Evolutionary conservation across 192 early-diverging fungal genomes (phyloP), one percentile per base, ranked within the genome.

Genomic region (Coemansia sp.): DNA sequence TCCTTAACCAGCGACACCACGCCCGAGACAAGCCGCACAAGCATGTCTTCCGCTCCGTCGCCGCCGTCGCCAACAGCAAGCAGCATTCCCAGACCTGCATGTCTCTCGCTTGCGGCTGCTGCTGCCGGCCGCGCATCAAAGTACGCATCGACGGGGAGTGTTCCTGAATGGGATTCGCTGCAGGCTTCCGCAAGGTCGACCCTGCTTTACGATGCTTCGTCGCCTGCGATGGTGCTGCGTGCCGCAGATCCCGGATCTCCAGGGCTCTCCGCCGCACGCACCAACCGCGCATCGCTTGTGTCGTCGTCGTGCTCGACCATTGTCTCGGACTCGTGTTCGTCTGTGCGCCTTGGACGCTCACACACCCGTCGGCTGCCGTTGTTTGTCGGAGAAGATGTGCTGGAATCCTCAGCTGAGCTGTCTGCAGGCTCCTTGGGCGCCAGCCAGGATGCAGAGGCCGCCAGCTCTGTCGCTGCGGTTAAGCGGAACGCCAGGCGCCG

Each of bases 291-390:
- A 19, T 82, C 79, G 21, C 50, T 76, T 43, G 71, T 82, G 21
- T 81, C 79, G 10, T 79, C 77, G 7, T 74, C 79, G 18, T 82
- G 79, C 71, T 82, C 79, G 13, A 82, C 79, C 0, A 69, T 82
- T 40, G 79, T 70, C 12, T 69, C 74, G 0, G 74, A 73, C 37
- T 52, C 79, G 16, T 26, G 70, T 21, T 52, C 79, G 2, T 67
- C 67, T 13, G 49, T 49, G 45, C 57, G 61, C 41, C 12, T 45
- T 19, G 59, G 67, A 1, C 57, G 50, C 13, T 54, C 47, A 15
- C 66, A 64, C 16, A 42, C 38, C 10, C 78, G 70, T 21, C 66
- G 70, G 5, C 69, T 70, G 4, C 45, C 67, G 6, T 45, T 63
- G 6, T 81, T 75, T 65, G 15, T 67, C 5, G 21, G 43, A 32